phyloP scores from a whole-genome alignment of 2,329 filamentous ascomycete species.

The Ophiocordyceps unilateralis region DNA sequence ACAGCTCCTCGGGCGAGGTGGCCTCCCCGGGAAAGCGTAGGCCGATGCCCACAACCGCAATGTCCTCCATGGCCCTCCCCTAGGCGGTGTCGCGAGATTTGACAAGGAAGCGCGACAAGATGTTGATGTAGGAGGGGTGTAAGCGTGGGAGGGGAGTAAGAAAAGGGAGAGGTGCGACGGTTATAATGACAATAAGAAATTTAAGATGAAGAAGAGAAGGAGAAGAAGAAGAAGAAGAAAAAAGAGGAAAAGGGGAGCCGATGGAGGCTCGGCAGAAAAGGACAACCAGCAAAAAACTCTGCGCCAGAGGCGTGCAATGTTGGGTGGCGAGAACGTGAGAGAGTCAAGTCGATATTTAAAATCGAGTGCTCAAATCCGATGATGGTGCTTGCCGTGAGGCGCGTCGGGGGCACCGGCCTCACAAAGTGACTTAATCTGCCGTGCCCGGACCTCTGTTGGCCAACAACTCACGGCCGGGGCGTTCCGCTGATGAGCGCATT shows the following conservation, averaged over 20 bases:
- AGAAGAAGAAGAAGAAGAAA: not conserved
- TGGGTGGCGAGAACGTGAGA: not conserved
- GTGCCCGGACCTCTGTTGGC: not conserved
- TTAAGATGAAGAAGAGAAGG: not conserved
- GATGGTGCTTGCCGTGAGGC: not conserved
- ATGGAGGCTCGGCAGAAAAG: not conserved
- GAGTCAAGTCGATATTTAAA: not conserved
- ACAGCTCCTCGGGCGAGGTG: conserved; percentile 24
- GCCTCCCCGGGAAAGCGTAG: conserved; percentile 34
- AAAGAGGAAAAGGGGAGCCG: not conserved
- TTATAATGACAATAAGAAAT: not conserved
- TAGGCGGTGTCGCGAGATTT: not conserved
- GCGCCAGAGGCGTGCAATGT: not conserved
- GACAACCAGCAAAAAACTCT: not conserved
- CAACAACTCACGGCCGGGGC: not conserved
- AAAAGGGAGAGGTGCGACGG: too few relatives aligned
- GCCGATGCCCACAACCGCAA: conserved; percentile 33
- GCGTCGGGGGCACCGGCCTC: not conserved
- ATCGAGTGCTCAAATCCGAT: not conserved
- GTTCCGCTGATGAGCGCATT: not conserved
- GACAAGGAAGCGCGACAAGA: not conserved
- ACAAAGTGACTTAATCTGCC: not conserved
- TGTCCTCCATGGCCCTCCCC: conserved; percentile 18
- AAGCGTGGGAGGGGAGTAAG: too few relatives aligned
- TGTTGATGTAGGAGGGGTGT: too few relatives aligned